Evolutionary conservation across 1,284 basidiomycete genomes (phyloP).

Genomic region (Microbotryum intermedium): DNA sequence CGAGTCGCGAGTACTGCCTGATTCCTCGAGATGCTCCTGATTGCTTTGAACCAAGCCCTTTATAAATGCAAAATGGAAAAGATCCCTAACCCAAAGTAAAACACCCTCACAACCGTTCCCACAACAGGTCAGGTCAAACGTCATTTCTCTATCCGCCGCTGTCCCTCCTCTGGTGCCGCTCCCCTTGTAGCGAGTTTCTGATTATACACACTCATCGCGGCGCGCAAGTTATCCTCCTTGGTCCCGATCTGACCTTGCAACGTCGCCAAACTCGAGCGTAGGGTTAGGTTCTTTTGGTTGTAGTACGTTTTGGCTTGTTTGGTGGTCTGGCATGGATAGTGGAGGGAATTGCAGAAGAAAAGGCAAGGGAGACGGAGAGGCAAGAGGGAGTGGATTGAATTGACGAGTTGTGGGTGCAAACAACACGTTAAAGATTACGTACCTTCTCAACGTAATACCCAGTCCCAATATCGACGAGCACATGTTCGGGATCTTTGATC

Average conservation of each 20-base stretch:
- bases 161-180: no score
- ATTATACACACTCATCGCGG: no score
- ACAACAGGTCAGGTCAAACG: no score
- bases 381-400: neutral
- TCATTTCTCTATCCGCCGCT: no score
- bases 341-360: neutral
- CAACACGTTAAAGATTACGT: neutral
- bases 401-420: neutral
- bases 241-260: conserved; percentile 76
- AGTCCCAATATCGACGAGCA: conserved; percentile 91
- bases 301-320: conserved; percentile 33
- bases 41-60: no score
- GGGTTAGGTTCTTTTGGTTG: conserved; percentile 29
- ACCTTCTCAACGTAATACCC: conserved; percentile 96
- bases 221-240: conserved; percentile 57
- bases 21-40: no score
- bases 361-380: neutral
- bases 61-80: no score
- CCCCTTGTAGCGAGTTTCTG: no score
- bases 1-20: no score
- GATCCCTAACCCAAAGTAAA: no score
- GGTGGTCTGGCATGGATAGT: conserved; percentile 14
- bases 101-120: no score
- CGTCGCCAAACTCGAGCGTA: conserved; percentile 56
- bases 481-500: conserved; percentile 69